These are phyloP conservation scores for Phanerodontia chrysosporium DNA, from an alignment of 768 basidiomycete species.

Conservation along the genomic window DNA sequence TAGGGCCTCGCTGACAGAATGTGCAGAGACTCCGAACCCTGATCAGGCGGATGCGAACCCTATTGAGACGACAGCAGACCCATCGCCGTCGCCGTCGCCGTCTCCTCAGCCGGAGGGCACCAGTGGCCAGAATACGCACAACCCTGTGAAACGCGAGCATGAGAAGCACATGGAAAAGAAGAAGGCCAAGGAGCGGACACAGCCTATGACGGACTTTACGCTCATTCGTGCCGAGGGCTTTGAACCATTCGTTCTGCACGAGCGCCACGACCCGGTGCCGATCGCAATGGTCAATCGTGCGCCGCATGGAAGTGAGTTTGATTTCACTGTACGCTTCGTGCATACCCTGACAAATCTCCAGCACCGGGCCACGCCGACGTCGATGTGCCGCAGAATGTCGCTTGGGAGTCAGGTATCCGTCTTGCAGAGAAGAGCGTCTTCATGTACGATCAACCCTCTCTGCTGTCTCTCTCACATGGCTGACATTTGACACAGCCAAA, in stretches of 20 bases:
- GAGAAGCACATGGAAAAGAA: neutral
- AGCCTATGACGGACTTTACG: conserved; percentile 14
- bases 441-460: conserved; percentile 36
- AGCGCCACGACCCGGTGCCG: conserved; percentile 52
- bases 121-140: neutral
- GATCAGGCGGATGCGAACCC: neutral
- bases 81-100: neutral
- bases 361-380: conserved; percentile 42
- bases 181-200: neutral
- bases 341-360: conserved; percentile 7
- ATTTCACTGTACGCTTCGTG: neutral
- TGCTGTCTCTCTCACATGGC: conserved; percentile 13
- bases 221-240: conserved; percentile 42
- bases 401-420: conserved; percentile 62
- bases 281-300: conserved; percentile 64
- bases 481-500: conserved; percentile 35
- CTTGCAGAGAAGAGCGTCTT: conserved; percentile 61
- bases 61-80: neutral
- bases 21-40: neutral
- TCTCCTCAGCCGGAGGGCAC: neutral
- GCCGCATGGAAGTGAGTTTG: conserved; percentile 34
- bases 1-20: no score
- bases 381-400: conserved; percentile 54
- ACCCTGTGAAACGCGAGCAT: neutral
- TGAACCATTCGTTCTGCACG: conserved; percentile 57